phyloP scores from a whole-genome alignment of 2,329 filamentous ascomycete species.

The Pestalotiopsis sp. region DNA sequence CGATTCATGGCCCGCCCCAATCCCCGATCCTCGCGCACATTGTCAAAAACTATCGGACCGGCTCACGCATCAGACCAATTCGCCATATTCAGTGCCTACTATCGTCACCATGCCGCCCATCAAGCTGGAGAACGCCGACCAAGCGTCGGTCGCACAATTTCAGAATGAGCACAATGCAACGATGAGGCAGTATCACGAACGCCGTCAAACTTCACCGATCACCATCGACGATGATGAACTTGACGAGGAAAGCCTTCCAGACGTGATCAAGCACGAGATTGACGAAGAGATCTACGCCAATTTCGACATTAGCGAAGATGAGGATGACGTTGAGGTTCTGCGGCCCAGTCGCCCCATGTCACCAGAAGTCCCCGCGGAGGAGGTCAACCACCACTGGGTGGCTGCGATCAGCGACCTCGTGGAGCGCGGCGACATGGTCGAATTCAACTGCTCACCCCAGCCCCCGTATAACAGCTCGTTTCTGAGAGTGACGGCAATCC shows the following conservation, averaged over 20 bases:
- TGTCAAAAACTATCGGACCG: no score
- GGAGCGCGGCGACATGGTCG: constrained; percentile 4
- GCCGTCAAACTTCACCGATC: not conserved
- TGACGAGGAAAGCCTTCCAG: not conserved
- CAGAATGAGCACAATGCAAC: not conserved
- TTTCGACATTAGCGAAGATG: not conserved
- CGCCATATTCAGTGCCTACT: not conserved
- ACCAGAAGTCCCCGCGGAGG: no score
- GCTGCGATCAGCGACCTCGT: not conserved
- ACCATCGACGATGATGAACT: not conserved
- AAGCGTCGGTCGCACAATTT: not conserved
- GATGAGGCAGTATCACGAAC: not conserved
- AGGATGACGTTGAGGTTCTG: not conserved
- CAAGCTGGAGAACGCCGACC: not conserved
- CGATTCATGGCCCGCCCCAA: no score
- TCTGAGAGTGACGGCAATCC: constrained; percentile 16
- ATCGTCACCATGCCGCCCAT: not conserved
- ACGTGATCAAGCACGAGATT: not conserved
- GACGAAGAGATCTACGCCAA: constrained; percentile 1
- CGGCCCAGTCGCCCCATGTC: not conserved
- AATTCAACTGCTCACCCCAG: not conserved
- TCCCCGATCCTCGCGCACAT: no score
- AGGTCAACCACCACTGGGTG: not conserved
- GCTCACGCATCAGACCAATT: no score
- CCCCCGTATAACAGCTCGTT: constrained; percentile 11